Base-by-base conservation (phyloP, 139 green algal genomes). In the Chlamydomonas sphaeroides region DNA sequence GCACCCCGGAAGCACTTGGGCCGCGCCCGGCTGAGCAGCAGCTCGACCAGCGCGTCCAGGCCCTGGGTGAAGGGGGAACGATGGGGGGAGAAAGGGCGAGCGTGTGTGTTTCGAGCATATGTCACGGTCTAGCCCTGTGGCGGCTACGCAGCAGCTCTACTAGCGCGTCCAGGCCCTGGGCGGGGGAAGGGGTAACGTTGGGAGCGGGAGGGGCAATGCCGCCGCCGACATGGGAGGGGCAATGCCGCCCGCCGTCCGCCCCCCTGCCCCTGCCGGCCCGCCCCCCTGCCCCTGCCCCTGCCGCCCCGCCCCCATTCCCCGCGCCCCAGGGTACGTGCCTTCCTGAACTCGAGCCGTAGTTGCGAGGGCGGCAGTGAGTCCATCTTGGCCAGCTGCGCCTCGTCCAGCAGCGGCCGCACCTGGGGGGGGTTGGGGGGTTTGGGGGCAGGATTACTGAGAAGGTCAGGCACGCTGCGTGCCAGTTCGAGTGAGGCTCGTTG, bases 321-420 rank as follows among this genome's bases (percentile, higher is more conserved):
- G 21, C n/a, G 51, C 4, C 79, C 36, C 56, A 88, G n/a, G n/a
- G n/a, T n/a, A n/a, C n/a, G n/a, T n/a, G n/a, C 86, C 89, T 91
- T 78, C 21, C 68, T 85, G 83, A 98, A 98, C 87, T 98, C 95
- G 32, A 95, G 95, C 2, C 96, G 84, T 69, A 98, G 87, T 41
- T 91, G 5, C 1, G 28, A 38, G 18, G 74, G 26, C 2, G 89
- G 80, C 39, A 98, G 32, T 0, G 78, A 67, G 79, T 98, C 94
- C 70, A 99, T 92, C 21, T 77, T 66, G 5, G 89, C 88, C 59
- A 99, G 92, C 79, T 92, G 28, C 21, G 82, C 65, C 89, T 99
- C 96, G 67, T 98, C 95, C 51, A 82, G 89, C 53, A 98, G 88
- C 0, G 96, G 96, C 20, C 96, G 92, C 68, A 32, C 3, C 74